These are phyloP conservation scores for Chloranthus sessilifolius DNA, from an alignment of 164 flowering plant species.

Conservation along the genomic window DNA sequence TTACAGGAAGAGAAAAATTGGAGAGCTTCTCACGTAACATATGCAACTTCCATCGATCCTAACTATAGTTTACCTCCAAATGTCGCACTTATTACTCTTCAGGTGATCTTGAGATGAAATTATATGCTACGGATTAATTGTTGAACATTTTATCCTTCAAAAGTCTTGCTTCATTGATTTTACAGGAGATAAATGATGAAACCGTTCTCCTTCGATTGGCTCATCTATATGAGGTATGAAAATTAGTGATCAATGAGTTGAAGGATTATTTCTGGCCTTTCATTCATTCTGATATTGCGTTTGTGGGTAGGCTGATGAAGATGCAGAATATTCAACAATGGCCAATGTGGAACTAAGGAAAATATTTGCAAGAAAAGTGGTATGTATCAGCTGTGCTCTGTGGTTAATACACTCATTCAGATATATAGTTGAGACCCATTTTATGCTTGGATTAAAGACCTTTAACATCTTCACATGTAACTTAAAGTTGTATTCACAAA, in stretches of 20 bases:
- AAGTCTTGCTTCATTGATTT: slow-evolving; percentile 6
- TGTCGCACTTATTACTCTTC: slow-evolving; percentile 80
- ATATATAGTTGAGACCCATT: too few relatives aligned
- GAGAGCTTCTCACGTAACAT: slow-evolving; percentile 46
- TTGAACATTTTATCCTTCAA: neutral
- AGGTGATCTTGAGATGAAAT: slow-evolving; percentile 39
- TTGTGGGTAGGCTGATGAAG: slow-evolving; percentile 57
- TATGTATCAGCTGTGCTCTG: too few relatives aligned
- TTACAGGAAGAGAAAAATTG: slow-evolving; percentile 49
- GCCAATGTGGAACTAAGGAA: slow-evolving; percentile 75
- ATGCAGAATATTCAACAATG: slow-evolving; percentile 41
- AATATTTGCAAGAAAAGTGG: slow-evolving; percentile 52
- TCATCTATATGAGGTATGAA: slow-evolving; percentile 70
- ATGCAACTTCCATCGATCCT: slow-evolving; percentile 46
- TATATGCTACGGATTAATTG: neutral
- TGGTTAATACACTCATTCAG: too few relatives aligned
- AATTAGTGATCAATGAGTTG: neutral
- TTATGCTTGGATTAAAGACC: too few relatives aligned
- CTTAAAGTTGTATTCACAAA: too few relatives aligned
- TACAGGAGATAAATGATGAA: slow-evolving; percentile 71
- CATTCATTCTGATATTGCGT: slow-evolving; percentile 4
- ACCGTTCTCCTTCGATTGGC: slow-evolving; percentile 70
- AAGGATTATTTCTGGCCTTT: neutral
- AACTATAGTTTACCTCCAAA: slow-evolving; percentile 69
- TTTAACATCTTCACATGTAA: too few relatives aligned